Conservation (phyloP, 768 basidiomycete species). For the Boletus rubropictus region DNA sequence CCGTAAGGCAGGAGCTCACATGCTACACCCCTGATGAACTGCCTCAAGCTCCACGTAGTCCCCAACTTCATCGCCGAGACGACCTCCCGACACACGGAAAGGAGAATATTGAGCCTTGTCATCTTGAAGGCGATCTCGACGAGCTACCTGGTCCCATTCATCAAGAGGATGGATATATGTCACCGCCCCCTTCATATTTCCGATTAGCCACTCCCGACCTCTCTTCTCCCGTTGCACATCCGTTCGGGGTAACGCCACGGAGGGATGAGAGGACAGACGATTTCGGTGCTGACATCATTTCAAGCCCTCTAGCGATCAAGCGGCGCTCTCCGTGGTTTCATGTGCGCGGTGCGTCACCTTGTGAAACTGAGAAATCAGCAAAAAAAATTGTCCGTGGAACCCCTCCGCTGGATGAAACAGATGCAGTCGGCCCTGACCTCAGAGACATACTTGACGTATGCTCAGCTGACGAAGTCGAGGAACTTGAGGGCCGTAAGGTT, state of each 20-base stretch:
- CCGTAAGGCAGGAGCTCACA: conserved; percentile 11
- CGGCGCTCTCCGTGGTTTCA: conserved; percentile 12
- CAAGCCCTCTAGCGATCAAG: conserved; percentile 28
- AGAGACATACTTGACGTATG: conserved; percentile 40
- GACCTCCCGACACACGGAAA: conserved; percentile 35
- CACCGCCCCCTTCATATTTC: conserved; percentile 53
- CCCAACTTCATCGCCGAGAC: conserved; percentile 36
- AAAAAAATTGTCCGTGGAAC: conserved; percentile 29
- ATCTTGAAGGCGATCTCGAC: conserved; percentile 39
- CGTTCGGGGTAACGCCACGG: conserved; percentile 15
- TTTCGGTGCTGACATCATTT: conserved; percentile 46
- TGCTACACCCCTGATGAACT: conserved; percentile 5
- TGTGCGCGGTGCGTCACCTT: background rate
- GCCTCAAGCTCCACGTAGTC: conserved; percentile 31
- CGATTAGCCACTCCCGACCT: conserved; percentile 52
- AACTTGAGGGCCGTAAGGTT: conserved; percentile 20
- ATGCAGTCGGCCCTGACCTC: conserved; percentile 39
- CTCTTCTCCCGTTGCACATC: conserved; percentile 54
- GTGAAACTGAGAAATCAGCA: conserved; percentile 1
- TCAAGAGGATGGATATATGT: conserved; percentile 81
- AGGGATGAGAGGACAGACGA: conserved; percentile 28
- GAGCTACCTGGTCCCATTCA: conserved; percentile 40
- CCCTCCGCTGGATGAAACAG: conserved; percentile 18
- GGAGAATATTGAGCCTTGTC: conserved; percentile 36
- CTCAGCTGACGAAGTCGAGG: conserved; percentile 42